A percentile compares a stretch with the other conserved stretches of the same genome.
Conservation (phyloP, 495 filamentous ascomycete species). For the Aspergillus diversus region DNA sequence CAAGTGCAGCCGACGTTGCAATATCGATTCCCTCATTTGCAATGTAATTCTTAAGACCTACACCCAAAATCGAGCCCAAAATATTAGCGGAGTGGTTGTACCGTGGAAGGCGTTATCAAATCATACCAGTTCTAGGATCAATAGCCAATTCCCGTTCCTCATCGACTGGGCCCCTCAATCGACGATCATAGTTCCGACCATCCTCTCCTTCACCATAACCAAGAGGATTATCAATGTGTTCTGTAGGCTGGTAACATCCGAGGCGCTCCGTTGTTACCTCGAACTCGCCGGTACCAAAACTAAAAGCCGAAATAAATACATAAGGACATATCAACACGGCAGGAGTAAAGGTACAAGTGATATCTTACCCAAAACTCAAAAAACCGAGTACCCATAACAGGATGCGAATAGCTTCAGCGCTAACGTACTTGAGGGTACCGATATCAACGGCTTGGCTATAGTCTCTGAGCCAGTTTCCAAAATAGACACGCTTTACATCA, state of each 20-base stretch:
- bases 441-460: conserved; percentile 73
- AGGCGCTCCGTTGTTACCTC: conserved; percentile 87
- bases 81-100: neutral
- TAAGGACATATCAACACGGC: neutral
- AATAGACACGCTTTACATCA: conserved; percentile 81
- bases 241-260: conserved; percentile 85
- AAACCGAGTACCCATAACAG: conserved; percentile 69
- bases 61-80: neutral
- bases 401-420: conserved; percentile 85
- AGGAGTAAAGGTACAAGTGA: neutral
- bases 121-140: conserved; percentile 62
- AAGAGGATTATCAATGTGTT: conserved; percentile 85
- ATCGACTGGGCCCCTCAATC: conserved; percentile 80
- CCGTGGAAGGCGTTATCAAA: neutral
- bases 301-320: conserved; percentile 9
- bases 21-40: conserved; percentile 76
- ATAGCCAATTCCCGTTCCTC: conserved; percentile 77
- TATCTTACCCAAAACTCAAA: conserved; percentile 53
- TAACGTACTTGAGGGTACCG: conserved; percentile 85
- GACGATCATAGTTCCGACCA: conserved; percentile 76
- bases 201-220: conserved; percentile 83
- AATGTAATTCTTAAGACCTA: conserved; percentile 88
- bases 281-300: conserved; percentile 89
- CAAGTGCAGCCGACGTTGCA: conserved; percentile 73
- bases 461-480: conserved; percentile 91